A percentile compares a stretch with the other conserved stretches of the same genome.
These are phyloP conservation scores for Calycina marina DNA, from an alignment of 2,329 filamentous ascomycete species.

Conservation along the genomic window DNA sequence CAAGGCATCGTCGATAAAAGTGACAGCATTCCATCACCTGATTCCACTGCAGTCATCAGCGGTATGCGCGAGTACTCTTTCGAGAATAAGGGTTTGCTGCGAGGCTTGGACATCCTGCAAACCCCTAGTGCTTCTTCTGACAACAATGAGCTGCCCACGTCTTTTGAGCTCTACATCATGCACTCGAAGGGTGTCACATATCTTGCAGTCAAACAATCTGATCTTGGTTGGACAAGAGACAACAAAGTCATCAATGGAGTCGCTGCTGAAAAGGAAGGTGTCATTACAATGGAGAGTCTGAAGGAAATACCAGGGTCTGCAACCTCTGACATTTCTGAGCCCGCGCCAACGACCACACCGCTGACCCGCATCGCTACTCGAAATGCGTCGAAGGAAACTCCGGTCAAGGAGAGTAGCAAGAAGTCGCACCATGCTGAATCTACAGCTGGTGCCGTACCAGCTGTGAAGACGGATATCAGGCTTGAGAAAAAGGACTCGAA, in stretches of 20 bases:
- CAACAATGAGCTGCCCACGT: conserved; percentile 47
- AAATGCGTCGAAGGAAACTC: conserved; percentile 15
- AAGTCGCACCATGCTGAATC: conserved; percentile 13
- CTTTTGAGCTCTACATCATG: conserved; percentile 95
- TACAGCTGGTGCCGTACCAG: conserved; percentile 5
- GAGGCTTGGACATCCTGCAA: conserved; percentile 79
- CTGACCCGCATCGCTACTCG: conserved; percentile 14
- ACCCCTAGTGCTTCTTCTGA: conserved; percentile 49
- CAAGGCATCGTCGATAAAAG: conserved; percentile 62
- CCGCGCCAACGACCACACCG: conserved; percentile 5
- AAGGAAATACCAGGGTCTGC: conserved; percentile 28
- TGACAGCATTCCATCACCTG: conserved; percentile 61
- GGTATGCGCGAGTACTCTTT: conserved; percentile 93
- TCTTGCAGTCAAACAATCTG: conserved; percentile 69
- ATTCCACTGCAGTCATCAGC: conserved; percentile 94
- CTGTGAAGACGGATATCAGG: conserved; percentile 26
- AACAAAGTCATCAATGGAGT: conserved; percentile 73
- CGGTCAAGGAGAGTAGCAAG: conserved; percentile 15
- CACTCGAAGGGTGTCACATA: conserved; percentile 95
- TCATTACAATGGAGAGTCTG: conserved; percentile 56
- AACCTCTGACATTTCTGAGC: conserved; percentile 5
- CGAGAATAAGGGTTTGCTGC: conserved; percentile 67
- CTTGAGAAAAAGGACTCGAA: conserved; percentile 19
- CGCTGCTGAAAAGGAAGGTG: conserved; percentile 58
- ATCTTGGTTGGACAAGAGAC: conserved; percentile 82